Evolutionary conservation across 2,329 filamentous ascomycete genomes (phyloP).

Genomic region (Diplodia corticola): DNA sequence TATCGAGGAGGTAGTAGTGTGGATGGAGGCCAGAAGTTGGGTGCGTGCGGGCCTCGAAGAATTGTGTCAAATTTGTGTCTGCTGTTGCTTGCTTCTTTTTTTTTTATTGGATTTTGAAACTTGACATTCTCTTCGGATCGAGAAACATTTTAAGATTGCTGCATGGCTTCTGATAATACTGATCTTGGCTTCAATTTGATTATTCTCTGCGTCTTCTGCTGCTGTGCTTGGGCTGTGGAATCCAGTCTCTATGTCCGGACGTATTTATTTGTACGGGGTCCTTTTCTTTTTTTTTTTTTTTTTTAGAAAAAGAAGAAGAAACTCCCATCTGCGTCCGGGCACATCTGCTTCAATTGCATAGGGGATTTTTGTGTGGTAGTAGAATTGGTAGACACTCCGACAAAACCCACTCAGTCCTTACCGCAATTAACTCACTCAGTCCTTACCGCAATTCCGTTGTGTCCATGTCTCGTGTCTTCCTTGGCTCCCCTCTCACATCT

Average conservation of each 20-base stretch:
- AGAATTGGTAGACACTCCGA: background rate
- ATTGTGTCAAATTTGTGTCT: slow-evolving; percentile 11
- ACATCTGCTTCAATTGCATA: too few species aligned
- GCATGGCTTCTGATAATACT: background rate
- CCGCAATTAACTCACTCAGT: too few species aligned
- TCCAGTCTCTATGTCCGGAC: too few species aligned
- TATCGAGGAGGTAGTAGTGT: background rate
- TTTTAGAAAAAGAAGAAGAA: too few species aligned
- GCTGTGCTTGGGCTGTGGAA: background rate
- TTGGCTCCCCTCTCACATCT: too few species aligned
- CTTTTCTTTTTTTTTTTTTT: too few species aligned
- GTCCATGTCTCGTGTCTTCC: background rate
- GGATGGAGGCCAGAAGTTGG: background rate
- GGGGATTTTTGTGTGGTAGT: too few species aligned
- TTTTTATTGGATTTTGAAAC: background rate
- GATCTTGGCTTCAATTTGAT: background rate
- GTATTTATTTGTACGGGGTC: too few species aligned
- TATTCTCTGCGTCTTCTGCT: background rate
- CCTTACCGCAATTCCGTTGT: too few species aligned
- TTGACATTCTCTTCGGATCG: background rate
- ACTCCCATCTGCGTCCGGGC: too few species aligned
- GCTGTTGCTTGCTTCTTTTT: slow-evolving; percentile 8
- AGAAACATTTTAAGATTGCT: background rate
- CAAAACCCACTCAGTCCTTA: background rate
- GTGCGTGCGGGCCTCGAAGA: background rate